phyloP scores from a whole-genome alignment of 495 filamentous ascomycete species.

The Lichina pygmaea region DNA sequence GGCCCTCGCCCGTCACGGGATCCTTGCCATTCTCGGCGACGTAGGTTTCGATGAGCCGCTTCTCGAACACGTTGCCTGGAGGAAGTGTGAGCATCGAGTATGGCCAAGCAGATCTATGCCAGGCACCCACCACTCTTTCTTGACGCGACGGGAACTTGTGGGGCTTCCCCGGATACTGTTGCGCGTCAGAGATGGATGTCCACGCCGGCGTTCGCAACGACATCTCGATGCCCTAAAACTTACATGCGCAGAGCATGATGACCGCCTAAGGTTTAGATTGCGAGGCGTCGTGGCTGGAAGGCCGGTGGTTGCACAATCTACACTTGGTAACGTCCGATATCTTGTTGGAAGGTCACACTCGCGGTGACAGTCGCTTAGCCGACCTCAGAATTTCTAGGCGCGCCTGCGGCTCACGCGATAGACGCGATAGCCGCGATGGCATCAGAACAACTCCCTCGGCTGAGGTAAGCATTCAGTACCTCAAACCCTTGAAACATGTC shows the following conservation, averaged over 20 bases:
- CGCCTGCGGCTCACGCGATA: neutral
- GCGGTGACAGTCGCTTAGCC: neutral
- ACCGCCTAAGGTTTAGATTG: neutral
- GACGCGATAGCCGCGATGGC: neutral
- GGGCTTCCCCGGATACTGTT: constrained; percentile 87
- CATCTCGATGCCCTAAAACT: constrained; percentile 9
- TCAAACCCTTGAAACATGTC: too few relatives aligned
- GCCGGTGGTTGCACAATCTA: neutral
- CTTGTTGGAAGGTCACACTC: too few relatives aligned
- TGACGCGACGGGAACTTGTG: constrained; percentile 82
- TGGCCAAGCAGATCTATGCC: neutral
- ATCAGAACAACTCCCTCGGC: too few relatives aligned
- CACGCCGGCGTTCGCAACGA: constrained; percentile 6
- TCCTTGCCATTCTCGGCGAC: constrained; percentile 86
- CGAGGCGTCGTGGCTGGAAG: neutral
- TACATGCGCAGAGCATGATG: constrained; percentile 52
- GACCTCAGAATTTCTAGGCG: neutral
- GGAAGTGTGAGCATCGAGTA: neutral
- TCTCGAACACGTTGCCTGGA: constrained; percentile 72
- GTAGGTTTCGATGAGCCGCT: constrained; percentile 81
- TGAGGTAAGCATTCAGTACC: too few relatives aligned
- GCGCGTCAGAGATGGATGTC: neutral
- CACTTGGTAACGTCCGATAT: neutral
- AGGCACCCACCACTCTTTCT: constrained; percentile 56
- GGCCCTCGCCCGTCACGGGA: constrained; percentile 71